Conservation (phyloP, 176 grass and related monocot genomes). For the Cocos nucifera region DNA sequence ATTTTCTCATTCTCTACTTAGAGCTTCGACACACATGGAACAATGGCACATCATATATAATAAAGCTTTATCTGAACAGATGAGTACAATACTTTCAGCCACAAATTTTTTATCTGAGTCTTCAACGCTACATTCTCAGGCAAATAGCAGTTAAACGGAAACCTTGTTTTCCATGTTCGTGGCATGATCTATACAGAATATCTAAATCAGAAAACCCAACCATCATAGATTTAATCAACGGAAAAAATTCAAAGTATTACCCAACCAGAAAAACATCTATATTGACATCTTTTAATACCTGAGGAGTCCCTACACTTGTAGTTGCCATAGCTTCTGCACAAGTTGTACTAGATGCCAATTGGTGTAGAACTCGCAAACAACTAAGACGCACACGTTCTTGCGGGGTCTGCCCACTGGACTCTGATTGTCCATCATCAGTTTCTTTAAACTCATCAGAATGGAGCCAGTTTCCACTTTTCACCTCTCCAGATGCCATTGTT, state of each 20-base stretch:
- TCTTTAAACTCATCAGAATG: slow-evolving; percentile 34
- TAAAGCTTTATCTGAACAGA: no score
- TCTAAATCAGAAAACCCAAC: no score
- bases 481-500: slow-evolving; percentile 67
- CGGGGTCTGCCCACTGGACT: slow-evolving; percentile 44
- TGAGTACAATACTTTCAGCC: no score
- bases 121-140: no score
- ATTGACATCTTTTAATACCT: slow-evolving; percentile 41
- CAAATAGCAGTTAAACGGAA: no score
- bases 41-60: no score
- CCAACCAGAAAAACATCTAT: neutral
- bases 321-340: slow-evolving; percentile 99
- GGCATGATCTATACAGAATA: no score
- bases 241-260: neutral
- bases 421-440: slow-evolving; percentile 30
- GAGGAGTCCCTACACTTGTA: slow-evolving; percentile 96
- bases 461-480: slow-evolving; percentile 26
- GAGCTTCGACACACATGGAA: no score
- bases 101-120: no score
- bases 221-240: no score
- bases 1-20: no score
- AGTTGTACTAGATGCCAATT: slow-evolving; percentile 91
- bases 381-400: slow-evolving; percentile 97
- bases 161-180: no score
- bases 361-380: slow-evolving; percentile 91